These are phyloP conservation scores for Lactifluus piperatus DNA, from an alignment of 768 basidiomycete species.

Conservation along the genomic window DNA sequence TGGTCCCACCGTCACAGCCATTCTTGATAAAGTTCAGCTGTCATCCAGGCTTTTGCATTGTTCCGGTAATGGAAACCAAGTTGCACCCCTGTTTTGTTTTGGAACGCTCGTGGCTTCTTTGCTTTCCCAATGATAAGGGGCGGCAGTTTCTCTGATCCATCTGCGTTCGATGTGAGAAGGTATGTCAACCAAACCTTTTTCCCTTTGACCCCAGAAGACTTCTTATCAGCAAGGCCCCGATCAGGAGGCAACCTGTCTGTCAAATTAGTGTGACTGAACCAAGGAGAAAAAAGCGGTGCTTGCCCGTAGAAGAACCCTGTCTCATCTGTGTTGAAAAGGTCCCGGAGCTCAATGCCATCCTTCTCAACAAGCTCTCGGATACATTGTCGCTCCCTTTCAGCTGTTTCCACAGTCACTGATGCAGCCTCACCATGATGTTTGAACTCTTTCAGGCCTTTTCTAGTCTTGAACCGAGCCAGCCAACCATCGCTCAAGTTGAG, in stretches of 20 bases:
- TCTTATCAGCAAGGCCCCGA: no score
- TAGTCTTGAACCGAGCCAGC: background rate
- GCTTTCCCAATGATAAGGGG: background rate
- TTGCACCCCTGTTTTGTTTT: slow-evolving; percentile 20
- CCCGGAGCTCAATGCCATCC: no score
- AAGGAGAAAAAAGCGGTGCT: no score
- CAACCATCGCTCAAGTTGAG: background rate
- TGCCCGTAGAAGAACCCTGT: background rate
- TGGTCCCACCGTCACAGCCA: background rate
- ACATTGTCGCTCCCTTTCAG: background rate
- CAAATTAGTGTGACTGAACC: no score
- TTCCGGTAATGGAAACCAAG: slow-evolving; percentile 25
- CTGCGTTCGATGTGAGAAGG: background rate
- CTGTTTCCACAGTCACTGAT: background rate
- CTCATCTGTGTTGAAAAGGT: slow-evolving; percentile 1
- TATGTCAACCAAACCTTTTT: no score
- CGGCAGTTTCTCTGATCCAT: background rate
- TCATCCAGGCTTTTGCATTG: background rate
- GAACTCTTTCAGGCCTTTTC: background rate
- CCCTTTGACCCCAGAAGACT: no score
- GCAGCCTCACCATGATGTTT: background rate
- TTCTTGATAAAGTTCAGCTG: no score
- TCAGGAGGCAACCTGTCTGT: no score
- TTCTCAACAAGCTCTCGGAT: background rate
- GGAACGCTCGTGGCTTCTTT: slow-evolving; percentile 19